phyloP scores from a whole-genome alignment of 164 flowering plant species.

The Chimonanthus salicifolius region DNA sequence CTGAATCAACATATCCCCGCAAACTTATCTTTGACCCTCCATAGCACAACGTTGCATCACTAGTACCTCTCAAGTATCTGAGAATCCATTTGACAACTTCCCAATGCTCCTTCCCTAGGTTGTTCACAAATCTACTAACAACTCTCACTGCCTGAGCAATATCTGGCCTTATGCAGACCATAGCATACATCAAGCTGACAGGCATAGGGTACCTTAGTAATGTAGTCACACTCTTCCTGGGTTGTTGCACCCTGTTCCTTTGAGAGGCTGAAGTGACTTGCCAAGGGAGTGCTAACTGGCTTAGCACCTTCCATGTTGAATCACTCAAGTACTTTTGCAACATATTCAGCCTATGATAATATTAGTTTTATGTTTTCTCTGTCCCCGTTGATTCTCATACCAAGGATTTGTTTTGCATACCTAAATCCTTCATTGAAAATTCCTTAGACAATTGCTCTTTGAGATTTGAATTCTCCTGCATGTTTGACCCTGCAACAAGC shows the following conservation, averaged over 20 bases:
- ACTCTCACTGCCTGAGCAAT: not conserved
- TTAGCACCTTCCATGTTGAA: slow-evolving; percentile 5
- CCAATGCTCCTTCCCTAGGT: not conserved
- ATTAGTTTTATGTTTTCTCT: not conserved
- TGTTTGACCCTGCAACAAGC: not conserved
- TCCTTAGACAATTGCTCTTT: not conserved
- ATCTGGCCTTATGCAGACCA: not conserved
- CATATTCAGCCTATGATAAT: not conserved
- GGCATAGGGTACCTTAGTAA: not conserved
- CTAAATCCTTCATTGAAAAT: not conserved
- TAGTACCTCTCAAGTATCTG: not conserved
- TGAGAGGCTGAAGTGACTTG: not conserved
- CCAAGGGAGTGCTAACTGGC: not conserved
- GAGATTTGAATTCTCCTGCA: not conserved
- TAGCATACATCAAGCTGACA: not conserved
- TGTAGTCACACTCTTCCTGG: not conserved
- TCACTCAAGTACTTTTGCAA: not conserved
- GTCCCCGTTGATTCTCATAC: not conserved
- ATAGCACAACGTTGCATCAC: not conserved
- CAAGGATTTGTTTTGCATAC: not conserved
- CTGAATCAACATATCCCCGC: slow-evolving; percentile 8
- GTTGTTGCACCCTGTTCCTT: not conserved
- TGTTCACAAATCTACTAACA: not conserved
- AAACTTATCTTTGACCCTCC: not conserved
- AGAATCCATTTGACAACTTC: not conserved